Percentiles rank a stretch among this genome's conserved stretches.
These are phyloP conservation scores for Fallopia convolvulus DNA, from an alignment of 148 eudicot species.

Conservation along the genomic window DNA sequence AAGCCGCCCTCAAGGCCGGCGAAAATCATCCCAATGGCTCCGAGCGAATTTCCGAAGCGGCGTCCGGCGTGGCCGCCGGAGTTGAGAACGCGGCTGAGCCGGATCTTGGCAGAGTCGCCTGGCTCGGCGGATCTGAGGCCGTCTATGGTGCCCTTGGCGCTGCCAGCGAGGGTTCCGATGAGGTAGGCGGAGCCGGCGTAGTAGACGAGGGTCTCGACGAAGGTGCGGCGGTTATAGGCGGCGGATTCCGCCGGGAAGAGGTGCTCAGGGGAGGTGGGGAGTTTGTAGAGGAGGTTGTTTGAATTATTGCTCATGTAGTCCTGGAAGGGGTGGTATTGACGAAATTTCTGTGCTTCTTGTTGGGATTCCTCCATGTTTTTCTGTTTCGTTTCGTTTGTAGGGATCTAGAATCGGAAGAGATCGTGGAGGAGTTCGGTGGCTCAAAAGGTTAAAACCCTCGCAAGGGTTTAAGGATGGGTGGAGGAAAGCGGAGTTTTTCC, in stretches of 20 bases:
- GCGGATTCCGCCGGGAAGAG: constrained; percentile 16
- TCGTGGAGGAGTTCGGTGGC: too few species aligned
- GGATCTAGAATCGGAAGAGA: too few species aligned
- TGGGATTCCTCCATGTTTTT: neutral
- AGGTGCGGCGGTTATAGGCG: constrained; percentile 11
- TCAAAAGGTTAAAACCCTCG: too few species aligned
- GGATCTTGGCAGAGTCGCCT: constrained; percentile 16
- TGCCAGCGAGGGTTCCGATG: constrained; percentile 9
- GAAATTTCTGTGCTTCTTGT: neutral
- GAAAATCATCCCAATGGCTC: too few species aligned
- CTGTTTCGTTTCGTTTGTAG: too few species aligned
- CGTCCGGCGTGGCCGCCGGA: constrained; percentile 15
- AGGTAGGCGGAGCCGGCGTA: constrained; percentile 19
- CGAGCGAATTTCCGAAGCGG: neutral
- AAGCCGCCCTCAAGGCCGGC: neutral
- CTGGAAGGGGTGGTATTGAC: constrained; percentile 14
- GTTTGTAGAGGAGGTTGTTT: constrained; percentile 8
- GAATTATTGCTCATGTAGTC: neutral
- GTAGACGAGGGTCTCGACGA: constrained; percentile 15
- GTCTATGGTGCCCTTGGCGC: constrained; percentile 11
- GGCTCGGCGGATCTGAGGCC: constrained; percentile 14
- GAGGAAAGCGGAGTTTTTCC: too few species aligned
- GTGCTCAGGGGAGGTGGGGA: constrained; percentile 18
- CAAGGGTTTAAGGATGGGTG: too few species aligned
- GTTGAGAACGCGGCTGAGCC: constrained; percentile 13